Evolutionary conservation across 1,284 basidiomycete genomes (phyloP), one percentile per base, ranked within the genome.

Genomic region (Cerrena zonata): DNA sequence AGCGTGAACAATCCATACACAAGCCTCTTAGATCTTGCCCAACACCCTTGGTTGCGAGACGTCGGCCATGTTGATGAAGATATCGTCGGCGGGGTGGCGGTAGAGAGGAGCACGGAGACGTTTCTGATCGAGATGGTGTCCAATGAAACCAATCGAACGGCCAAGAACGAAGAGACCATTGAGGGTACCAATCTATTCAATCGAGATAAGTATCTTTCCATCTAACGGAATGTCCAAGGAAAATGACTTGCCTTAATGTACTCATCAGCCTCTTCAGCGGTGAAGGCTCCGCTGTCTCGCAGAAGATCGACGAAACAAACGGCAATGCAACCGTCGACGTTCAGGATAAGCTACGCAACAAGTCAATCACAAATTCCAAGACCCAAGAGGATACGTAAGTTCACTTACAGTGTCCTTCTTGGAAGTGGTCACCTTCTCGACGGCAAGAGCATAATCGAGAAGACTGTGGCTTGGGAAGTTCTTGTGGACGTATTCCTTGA

Each of bases 161-260:
- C 95, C 95, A 51, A 98, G 86, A 42, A 98, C 94, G 74, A 99
- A 99, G 53, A 99, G 78, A 57, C 94, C 94, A 70, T 98, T 98
- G 55, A 99, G 80, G 18, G 89, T 89, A 52, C 91, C 91, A 59
- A 94, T 92, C 79, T 77, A 56, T 23, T 19, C 7, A 13, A 18
- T 48, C 54, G 23, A 25, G 4, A 21, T 53, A 19, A 59, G 27
- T 26, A 18, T n/a, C n/a, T n/a, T n/a, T n/a, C n/a, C n/a, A n/a
- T 45, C 10, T 19, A 23, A 13, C n/a, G n/a, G n/a, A n/a, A n/a
- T n/a, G n/a, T n/a, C n/a, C n/a, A n/a, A n/a, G n/a, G n/a, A n/a
- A n/a, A n/a, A 45, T 4, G 38, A 74, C 77, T 71, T 84, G 77
- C 78, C 76, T 88, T 91, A 76, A 94, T 91, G 78, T 98, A 98